These are phyloP conservation scores for Trichosporon inkin DNA, from an alignment of 1,284 basidiomycete genomes.

Conservation along the genomic window DNA sequence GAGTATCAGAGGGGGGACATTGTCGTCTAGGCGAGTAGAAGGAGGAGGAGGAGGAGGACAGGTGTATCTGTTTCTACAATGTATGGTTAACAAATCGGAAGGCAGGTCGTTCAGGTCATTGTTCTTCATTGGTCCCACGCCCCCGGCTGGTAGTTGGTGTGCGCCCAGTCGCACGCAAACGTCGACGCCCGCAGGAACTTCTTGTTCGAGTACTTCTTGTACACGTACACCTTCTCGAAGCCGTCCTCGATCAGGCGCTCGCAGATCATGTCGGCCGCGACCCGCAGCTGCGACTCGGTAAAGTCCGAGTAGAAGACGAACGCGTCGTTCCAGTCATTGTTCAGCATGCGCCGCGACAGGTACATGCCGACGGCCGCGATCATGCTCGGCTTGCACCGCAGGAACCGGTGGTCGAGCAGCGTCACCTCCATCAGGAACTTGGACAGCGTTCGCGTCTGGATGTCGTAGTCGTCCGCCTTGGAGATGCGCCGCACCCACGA, in stretches of 20 bases:
- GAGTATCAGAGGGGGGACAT: neutral
- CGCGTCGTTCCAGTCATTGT: slow-evolving; percentile 83
- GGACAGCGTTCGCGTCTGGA: slow-evolving; percentile 92
- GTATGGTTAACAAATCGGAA: too few species aligned
- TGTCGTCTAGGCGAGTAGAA: neutral
- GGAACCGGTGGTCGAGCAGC: slow-evolving; percentile 85
- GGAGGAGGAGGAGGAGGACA: neutral
- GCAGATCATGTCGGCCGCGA: slow-evolving; percentile 76
- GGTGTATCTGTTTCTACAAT: neutral
- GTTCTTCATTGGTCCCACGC: neutral
- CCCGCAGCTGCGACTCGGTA: slow-evolving; percentile 81
- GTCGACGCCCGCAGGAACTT: slow-evolving; percentile 80
- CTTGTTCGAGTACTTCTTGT: slow-evolving; percentile 95
- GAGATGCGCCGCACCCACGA: slow-evolving; percentile 98
- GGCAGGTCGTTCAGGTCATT: neutral
- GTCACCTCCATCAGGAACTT: slow-evolving; percentile 98
- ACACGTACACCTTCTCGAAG: slow-evolving; percentile 83
- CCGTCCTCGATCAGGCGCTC: slow-evolving; percentile 76
- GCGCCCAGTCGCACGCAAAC: slow-evolving; percentile 56
- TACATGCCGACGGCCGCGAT: slow-evolving; percentile 99
- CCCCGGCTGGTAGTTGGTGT: slow-evolving; percentile 23
- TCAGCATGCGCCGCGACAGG: slow-evolving; percentile 83
- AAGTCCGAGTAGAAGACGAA: slow-evolving; percentile 93
- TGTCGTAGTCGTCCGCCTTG: slow-evolving; percentile 98
- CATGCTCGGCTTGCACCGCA: slow-evolving; percentile 88